phyloP scores from a whole-genome alignment of 1,139 yeast genomes.

The Sugiyamaella japonica region DNA sequence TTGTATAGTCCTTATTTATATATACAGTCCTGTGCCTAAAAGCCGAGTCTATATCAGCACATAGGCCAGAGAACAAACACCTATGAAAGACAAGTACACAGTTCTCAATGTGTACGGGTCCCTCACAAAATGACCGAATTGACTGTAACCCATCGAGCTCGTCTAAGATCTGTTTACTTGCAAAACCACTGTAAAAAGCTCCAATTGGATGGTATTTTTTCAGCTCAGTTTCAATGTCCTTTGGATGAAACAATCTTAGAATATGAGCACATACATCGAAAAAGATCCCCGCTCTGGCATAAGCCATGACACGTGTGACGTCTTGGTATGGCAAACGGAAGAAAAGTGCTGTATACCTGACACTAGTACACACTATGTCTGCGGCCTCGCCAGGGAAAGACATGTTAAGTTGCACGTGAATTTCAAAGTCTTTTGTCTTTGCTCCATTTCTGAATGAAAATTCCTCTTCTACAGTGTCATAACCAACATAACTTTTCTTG shows the following conservation, averaged over 20 bases:
- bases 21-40: neutral
- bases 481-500: slow-evolving; percentile 11
- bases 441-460: slow-evolving; percentile 11
- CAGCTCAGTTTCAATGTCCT: slow-evolving; percentile 14
- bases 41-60: slow-evolving; percentile 18
- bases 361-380: neutral
- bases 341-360: neutral
- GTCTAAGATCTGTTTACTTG: neutral
- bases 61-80: slow-evolving; percentile 22
- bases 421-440: slow-evolving; percentile 12
- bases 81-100: slow-evolving; percentile 15
- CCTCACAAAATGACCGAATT: slow-evolving; percentile 14
- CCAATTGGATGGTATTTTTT: slow-evolving; percentile 18
- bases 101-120: slow-evolving; percentile 14
- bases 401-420: slow-evolving; percentile 13
- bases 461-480: slow-evolving; percentile 14
- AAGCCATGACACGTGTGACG: neutral
- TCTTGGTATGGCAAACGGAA: neutral
- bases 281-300: slow-evolving; percentile 10
- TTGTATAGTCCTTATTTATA: slow-evolving; percentile 2
- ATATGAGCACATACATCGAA: slow-evolving; percentile 22
- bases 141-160: slow-evolving; percentile 13
- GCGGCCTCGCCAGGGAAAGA: slow-evolving; percentile 13
- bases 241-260: slow-evolving; percentile 14
- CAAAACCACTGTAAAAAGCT: slow-evolving; percentile 17